Conservation (phyloP, 495 filamentous ascomycete genomes). For the Letharia lupina region DNA sequence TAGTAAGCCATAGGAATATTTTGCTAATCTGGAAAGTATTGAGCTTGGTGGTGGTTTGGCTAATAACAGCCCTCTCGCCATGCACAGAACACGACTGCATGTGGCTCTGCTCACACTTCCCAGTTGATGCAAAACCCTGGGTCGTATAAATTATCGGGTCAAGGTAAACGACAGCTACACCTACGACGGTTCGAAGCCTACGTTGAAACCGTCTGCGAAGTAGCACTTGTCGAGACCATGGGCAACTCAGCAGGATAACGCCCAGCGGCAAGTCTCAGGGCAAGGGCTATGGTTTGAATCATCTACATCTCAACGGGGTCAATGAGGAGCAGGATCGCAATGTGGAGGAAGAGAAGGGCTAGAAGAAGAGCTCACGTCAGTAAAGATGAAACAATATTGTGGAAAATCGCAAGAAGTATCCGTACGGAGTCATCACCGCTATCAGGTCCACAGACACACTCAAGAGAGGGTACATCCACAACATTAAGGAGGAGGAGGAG, state of each 20-base stretch:
- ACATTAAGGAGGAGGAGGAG: neutral
- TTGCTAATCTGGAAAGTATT: neutral
- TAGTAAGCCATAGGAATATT: neutral
- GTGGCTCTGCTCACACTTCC: slow-evolving; percentile 28
- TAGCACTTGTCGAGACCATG: slow-evolving; percentile 19
- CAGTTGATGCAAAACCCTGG: slow-evolving; percentile 35
- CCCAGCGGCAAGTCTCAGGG: slow-evolving; percentile 28
- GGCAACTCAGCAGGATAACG: slow-evolving; percentile 14
- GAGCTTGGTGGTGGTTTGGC: slow-evolving; percentile 13
- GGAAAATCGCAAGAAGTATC: neutral
- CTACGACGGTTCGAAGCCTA: slow-evolving; percentile 39
- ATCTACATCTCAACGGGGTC: slow-evolving; percentile 36
- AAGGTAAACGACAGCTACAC: slow-evolving; percentile 38
- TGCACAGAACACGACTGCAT: slow-evolving; percentile 40
- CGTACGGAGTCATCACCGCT: neutral
- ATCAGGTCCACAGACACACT: slow-evolving; percentile 4
- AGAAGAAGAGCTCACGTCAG: slow-evolving; percentile 23
- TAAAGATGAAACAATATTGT: neutral
- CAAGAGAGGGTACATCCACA: neutral
- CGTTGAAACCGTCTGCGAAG: slow-evolving; percentile 35
- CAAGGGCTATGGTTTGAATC: slow-evolving; percentile 44
- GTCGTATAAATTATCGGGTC: slow-evolving; percentile 40
- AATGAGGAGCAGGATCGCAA: slow-evolving; percentile 24
- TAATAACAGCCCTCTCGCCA: slow-evolving; percentile 37
- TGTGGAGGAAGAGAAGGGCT: slow-evolving; percentile 24